Conservation (phyloP, 2,329 filamentous ascomycete species). For the Myotisia sp. region DNA sequence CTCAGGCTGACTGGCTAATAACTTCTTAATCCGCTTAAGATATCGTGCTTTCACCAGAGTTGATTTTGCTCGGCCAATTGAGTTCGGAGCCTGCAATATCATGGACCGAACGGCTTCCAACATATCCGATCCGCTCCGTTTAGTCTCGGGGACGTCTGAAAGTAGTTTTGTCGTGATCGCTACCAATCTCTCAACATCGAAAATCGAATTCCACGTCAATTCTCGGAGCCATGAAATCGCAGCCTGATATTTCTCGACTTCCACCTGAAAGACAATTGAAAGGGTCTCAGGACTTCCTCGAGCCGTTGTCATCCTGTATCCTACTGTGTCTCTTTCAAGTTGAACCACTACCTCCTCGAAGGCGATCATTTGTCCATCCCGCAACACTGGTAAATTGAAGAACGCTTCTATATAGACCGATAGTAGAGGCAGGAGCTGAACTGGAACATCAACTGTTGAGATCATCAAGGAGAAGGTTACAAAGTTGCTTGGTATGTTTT, state of each 20-base stretch:
- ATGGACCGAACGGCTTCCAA: conserved; percentile 52
- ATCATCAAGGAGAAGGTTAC: conserved; percentile 71
- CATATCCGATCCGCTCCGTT: conserved; percentile 63
- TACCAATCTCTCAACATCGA: conserved; percentile 56
- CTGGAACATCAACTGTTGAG: conserved; percentile 61
- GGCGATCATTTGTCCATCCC: conserved; percentile 59
- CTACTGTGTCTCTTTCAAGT: conserved; percentile 80
- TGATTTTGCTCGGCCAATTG: conserved; percentile 60
- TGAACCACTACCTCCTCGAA: conserved; percentile 90
- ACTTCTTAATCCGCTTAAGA: conserved; percentile 67
- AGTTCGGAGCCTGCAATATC: conserved; percentile 64
- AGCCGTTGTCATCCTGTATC: conserved; percentile 59
- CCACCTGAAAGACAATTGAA: conserved; percentile 68
- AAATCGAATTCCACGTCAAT: conserved; percentile 76
- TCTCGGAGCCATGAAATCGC: conserved; percentile 73
- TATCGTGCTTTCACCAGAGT: conserved; percentile 80
- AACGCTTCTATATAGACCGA: conserved; percentile 80
- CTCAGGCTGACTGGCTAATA: conserved; percentile 62
- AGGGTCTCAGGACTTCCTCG: conserved; percentile 61
- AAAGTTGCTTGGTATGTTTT: conserved; percentile 86
- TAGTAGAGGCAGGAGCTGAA: conserved; percentile 72
- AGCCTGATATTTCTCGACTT: conserved; percentile 71
- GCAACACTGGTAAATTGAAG: conserved; percentile 77
- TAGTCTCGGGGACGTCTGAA: conserved; percentile 81
- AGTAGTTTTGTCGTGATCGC: conserved; percentile 63